phyloP scores from a whole-genome alignment of 257 asterid species.

The Solanum corneliomulleri region DNA sequence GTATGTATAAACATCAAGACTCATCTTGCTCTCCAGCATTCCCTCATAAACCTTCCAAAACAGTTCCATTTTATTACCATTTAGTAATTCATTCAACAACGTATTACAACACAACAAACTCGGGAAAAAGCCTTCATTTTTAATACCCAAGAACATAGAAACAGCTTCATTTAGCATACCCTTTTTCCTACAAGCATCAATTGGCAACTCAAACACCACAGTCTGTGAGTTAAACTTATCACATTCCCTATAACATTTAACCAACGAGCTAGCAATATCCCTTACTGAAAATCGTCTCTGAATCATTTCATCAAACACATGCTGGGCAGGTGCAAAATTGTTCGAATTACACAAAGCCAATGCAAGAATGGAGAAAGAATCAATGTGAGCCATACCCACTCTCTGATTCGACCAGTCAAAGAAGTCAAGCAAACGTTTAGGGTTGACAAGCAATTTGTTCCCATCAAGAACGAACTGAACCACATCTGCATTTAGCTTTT shows the following conservation, averaged over 20 bases:
- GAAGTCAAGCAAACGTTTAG: slow-evolving; percentile 64
- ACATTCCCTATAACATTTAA: slow-evolving; percentile 21
- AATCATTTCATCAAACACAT: slow-evolving; percentile 33
- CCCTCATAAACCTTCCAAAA: slow-evolving; percentile 58
- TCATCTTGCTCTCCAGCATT: slow-evolving; percentile 38
- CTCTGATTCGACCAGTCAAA: slow-evolving; percentile 52
- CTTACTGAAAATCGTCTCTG: slow-evolving; percentile 30
- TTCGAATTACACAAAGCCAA: slow-evolving; percentile 49
- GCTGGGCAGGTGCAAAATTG: slow-evolving; percentile 37
- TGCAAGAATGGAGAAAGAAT: slow-evolving; percentile 45
- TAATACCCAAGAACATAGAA: slow-evolving; percentile 39
- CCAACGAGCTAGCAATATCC: slow-evolving; percentile 36
- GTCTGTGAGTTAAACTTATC: slow-evolving; percentile 26
- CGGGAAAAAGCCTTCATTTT: slow-evolving; percentile 24
- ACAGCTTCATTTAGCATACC: slow-evolving; percentile 66
- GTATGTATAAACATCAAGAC: slow-evolving; percentile 50
- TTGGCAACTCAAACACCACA: slow-evolving; percentile 64
- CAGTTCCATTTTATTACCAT: slow-evolving; percentile 42
- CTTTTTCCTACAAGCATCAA: slow-evolving; percentile 61
- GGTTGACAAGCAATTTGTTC: slow-evolving; percentile 37
- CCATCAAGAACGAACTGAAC: slow-evolving; percentile 47
- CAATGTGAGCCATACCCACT: slow-evolving; percentile 36
- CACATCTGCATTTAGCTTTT: slow-evolving; percentile 41
- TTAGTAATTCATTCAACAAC: slow-evolving; percentile 63
- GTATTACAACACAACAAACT: slow-evolving; percentile 82